A percentile compares a stretch with the other conserved stretches of the same genome.
Conservation (phyloP, 2,329 filamentous ascomycete genomes). For the Paecilomyces sp. region DNA sequence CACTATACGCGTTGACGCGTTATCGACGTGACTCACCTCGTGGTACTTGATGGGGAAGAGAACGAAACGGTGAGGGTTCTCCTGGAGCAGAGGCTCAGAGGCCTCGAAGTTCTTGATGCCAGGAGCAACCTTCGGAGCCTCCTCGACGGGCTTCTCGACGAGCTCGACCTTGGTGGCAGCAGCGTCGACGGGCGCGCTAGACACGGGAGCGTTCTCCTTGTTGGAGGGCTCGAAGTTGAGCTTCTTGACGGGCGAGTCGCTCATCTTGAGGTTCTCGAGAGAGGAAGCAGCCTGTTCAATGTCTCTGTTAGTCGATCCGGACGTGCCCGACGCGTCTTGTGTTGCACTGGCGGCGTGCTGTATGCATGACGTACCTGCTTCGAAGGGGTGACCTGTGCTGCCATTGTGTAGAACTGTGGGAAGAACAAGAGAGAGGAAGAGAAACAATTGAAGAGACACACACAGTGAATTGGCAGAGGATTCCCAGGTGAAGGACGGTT, state of each 20-base stretch:
- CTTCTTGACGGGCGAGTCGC: conserved; percentile 83
- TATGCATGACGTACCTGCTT: conserved; percentile 56
- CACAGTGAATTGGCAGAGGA: conserved; percentile 8
- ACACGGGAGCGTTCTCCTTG: conserved; percentile 71
- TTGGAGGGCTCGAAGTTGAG: conserved; percentile 64
- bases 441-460: conserved; percentile 11
- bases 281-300: conserved; percentile 67
- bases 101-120: conserved; percentile 62
- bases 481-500: not conserved
- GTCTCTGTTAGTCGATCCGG: conserved; percentile 28
- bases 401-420: conserved; percentile 51
- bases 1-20: conserved; percentile 65
- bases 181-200: conserved; percentile 44
- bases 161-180: conserved; percentile 50
- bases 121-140: conserved; percentile 37
- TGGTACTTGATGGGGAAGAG: conserved; percentile 99
- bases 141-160: conserved; percentile 34
- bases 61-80: conserved; percentile 94
- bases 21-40: conserved; percentile 66
- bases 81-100: conserved; percentile 84
- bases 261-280: conserved; percentile 83
- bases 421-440: conserved; percentile 12
- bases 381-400: conserved; percentile 66
- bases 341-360: conserved; percentile 23
- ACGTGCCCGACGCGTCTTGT: conserved; percentile 24